These are phyloP conservation scores for Phytophthora fragariaefolia DNA, from an alignment of 352 stramenopile species.

Conservation along the genomic window DNA sequence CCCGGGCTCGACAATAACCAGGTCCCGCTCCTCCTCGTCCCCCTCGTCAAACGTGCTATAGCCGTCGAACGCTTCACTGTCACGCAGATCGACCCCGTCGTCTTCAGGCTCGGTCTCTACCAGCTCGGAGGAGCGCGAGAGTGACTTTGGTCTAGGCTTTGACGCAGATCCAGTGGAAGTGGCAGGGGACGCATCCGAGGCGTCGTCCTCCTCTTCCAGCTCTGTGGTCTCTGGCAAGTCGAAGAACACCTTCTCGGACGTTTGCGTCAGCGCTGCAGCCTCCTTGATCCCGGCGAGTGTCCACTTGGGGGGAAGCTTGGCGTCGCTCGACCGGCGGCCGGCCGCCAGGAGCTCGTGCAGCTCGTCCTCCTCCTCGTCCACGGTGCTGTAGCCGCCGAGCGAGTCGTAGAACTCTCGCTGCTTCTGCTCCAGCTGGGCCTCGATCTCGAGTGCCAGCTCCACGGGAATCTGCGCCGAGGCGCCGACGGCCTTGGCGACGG, in stretches of 20 bases:
- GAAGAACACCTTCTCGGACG: slow-evolving; percentile 15
- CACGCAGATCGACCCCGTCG: slow-evolving; percentile 40
- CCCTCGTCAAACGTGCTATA: slow-evolving; percentile 48
- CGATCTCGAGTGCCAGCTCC: slow-evolving; percentile 28
- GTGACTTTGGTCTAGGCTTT: slow-evolving; percentile 29
- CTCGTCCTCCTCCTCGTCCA: slow-evolving; percentile 54
- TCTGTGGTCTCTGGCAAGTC: slow-evolving; percentile 13
- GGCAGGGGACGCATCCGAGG: slow-evolving; percentile 1
- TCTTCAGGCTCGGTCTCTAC: slow-evolving; percentile 55
- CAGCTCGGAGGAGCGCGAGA: slow-evolving; percentile 44
- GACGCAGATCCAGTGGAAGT: slow-evolving; percentile 6
- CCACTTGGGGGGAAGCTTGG: slow-evolving; percentile 30
- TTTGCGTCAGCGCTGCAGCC: slow-evolving; percentile 16
- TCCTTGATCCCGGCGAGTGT: slow-evolving; percentile 26
- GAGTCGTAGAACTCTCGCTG: slow-evolving; percentile 48
- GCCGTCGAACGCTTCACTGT: slow-evolving; percentile 38
- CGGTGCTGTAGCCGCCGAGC: slow-evolving; percentile 48
- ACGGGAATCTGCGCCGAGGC: slow-evolving; percentile 10
- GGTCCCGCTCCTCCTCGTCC: slow-evolving; percentile 19
- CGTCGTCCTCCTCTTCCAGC: slow-evolving; percentile 8
- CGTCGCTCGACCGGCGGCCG: slow-evolving; percentile 13
- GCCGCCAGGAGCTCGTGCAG: slow-evolving; percentile 31
- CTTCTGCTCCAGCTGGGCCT: slow-evolving; percentile 42
- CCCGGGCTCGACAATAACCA: slow-evolving; percentile 27
- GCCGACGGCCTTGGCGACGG: slow-evolving; percentile 14